phyloP scores from a whole-genome alignment of 495 filamentous ascomycete genomes.

The Neurospora sp. region DNA sequence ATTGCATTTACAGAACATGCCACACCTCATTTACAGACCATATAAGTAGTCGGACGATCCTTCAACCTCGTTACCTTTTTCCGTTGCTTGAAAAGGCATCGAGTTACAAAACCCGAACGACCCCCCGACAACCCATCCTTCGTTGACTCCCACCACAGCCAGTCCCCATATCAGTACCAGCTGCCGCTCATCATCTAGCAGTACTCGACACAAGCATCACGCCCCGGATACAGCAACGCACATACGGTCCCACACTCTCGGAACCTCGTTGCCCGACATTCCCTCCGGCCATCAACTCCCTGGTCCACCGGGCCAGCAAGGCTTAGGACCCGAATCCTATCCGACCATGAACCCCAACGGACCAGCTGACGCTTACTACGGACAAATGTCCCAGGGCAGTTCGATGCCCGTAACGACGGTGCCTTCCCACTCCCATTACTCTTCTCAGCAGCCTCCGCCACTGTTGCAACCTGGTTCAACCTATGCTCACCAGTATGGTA shows the following conservation, averaged over 20 bases:
- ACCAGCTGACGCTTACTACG: constrained; percentile 74
- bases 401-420: constrained; percentile 72
- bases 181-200: neutral
- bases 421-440: constrained; percentile 65
- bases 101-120: neutral
- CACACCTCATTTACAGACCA: too few species aligned
- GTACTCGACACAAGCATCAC: neutral
- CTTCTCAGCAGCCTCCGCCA: constrained; percentile 61
- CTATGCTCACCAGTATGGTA: constrained; percentile 56
- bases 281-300: constrained; percentile 28
- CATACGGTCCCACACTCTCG: constrained; percentile 41
- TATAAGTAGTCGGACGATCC: neutral
- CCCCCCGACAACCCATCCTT: neutral
- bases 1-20: too few species aligned
- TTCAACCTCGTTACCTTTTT: neutral
- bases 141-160: neutral
- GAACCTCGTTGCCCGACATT: constrained; percentile 32
- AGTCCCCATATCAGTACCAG: neutral
- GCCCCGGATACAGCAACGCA: neutral
- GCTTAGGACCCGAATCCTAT: constrained; percentile 46
- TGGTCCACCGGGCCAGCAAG: constrained; percentile 29
- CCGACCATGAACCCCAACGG: constrained; percentile 72
- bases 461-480: constrained; percentile 68
- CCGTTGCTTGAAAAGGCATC: neutral
- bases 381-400: constrained; percentile 74